A percentile compares a stretch with the other conserved stretches of the same genome.
phyloP scores from a whole-genome alignment of 2,329 filamentous ascomycete species.

The Cercospora sp. region DNA sequence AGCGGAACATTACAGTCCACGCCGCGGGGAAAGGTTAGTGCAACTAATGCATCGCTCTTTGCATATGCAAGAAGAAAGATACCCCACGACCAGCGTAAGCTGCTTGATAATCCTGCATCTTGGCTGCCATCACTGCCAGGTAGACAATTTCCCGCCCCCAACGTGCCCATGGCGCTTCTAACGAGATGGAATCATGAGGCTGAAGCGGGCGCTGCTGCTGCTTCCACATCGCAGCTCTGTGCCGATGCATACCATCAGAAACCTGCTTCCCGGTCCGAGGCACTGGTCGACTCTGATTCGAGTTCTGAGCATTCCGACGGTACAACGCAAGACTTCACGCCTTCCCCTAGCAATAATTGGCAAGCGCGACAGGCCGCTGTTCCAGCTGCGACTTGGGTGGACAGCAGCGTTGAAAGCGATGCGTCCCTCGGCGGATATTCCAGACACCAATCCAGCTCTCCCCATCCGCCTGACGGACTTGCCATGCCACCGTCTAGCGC shows the following conservation, averaged over 20 bases:
- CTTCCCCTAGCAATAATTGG: constrained; percentile 13
- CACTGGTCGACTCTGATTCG: background rate
- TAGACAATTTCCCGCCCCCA: constrained; percentile 39
- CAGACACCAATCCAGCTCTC: constrained; percentile 2
- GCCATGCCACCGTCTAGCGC: constrained; percentile 12
- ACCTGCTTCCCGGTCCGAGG: background rate
- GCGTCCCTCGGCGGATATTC: background rate
- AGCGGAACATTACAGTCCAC: no score
- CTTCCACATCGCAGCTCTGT: background rate
- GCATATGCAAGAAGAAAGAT: constrained; percentile 35
- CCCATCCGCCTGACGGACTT: background rate
- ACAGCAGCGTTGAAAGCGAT: constrained; percentile 7
- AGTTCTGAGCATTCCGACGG: constrained; percentile 4
- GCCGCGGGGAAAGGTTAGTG: background rate
- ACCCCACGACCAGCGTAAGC: constrained; percentile 50
- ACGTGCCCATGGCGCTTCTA: constrained; percentile 43
- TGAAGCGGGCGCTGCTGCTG: background rate
- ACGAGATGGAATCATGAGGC: constrained; percentile 29
- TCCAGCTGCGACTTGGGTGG: background rate
- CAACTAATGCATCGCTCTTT: background rate
- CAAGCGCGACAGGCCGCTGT: background rate
- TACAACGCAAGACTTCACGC: constrained; percentile 5
- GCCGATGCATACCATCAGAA: background rate
- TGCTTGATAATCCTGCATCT: constrained; percentile 51
- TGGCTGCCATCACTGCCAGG: constrained; percentile 44